A percentile compares a stretch with the other conserved stretches of the same genome.
Conservation (phyloP, 208 protist species). For the Leishmania tropica region DNA sequence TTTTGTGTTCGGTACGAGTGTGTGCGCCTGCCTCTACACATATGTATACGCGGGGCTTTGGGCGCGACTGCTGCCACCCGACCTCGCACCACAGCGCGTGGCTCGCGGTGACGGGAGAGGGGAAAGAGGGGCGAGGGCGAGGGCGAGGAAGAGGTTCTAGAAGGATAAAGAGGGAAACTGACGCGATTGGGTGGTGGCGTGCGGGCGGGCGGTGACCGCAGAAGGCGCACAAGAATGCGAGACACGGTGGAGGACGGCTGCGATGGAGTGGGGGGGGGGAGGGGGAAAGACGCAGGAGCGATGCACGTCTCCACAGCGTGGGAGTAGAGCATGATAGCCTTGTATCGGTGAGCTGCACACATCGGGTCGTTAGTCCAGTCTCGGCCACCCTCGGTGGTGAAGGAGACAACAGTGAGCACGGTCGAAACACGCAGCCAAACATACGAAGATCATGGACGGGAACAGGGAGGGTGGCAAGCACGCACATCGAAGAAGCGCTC, state of each 20-base stretch:
- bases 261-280: background rate
- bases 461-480: background rate
- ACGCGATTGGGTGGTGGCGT: background rate
- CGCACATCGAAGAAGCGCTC: background rate
- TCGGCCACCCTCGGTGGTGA: background rate
- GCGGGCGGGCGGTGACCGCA: background rate
- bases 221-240: background rate
- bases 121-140: background rate
- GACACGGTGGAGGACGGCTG: background rate
- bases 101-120: background rate
- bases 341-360: background rate
- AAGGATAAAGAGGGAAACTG: background rate
- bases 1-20: background rate
- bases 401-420: background rate
- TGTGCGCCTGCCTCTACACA: background rate
- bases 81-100: background rate
- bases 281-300: background rate
- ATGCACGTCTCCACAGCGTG: background rate
- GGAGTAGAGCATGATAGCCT: background rate
- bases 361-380: no score
- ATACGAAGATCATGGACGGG: background rate
- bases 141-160: no score
- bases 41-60: background rate
- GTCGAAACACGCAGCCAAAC: background rate
- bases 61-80: background rate